Evolutionary conservation across 106 monocot genomes (phyloP), one percentile per base, ranked within the genome.

Genomic region (Apostasia ramifera): DNA sequence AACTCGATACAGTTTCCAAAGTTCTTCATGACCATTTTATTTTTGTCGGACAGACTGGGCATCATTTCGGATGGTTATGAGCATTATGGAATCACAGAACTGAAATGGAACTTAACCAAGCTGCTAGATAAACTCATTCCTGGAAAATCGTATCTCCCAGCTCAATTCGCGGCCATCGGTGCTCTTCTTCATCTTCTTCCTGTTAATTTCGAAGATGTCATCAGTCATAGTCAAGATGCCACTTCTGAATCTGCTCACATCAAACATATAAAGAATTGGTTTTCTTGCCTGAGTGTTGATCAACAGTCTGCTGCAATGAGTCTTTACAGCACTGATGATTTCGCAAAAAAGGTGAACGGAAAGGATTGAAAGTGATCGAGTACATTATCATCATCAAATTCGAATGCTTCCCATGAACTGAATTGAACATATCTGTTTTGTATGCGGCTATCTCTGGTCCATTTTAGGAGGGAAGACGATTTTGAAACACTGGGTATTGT

Each of bases 131-230:
- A 44, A 61, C 46, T 43, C 44, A 46, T 46, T 66, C 39, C 15
- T 4, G 53, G 59, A 15, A 70, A 77, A 66, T 54, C 5, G 11
- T 77, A 64, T 44, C 15, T 85, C 49, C 67, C 75, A 11, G 53
- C 70, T 53, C 82, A 88, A 61, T 53, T 85, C 50, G 70, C 92
- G 6, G 73, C 78, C 71, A 44, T 81, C 47, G 39, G 76, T 42
- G 70, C 81, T 51, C 68, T 92, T 75, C 63, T 88, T 40, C 72
- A 73, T 78, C 81, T 92, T 62, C 79, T 92, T 66, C 83, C 88
- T 47, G 49, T 73, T 11, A 77, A 59, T 40, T 79, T 86, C 52
- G 38, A 71, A 61, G 78, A 88, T 67, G 73, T 83, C 44, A 8
- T 83, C 40, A 43, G 43, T 48, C 57, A 49, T n/a, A 1, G 47